Conservation (phyloP, 805 yeast species). For the Hanseniaspora clermontiae region DNA sequence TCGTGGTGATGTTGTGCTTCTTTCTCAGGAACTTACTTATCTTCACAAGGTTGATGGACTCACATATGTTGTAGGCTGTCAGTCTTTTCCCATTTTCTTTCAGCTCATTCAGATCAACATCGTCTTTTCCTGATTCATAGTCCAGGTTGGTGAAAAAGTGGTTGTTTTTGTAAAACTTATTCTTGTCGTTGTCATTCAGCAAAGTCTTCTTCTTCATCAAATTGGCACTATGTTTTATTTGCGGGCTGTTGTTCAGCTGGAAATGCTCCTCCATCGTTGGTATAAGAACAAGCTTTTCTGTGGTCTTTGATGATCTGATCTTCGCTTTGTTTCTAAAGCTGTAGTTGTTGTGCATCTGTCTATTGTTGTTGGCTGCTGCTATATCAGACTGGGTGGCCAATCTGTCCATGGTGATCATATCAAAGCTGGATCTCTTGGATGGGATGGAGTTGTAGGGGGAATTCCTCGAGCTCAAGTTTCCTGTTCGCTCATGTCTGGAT, state of each 20-base stretch:
- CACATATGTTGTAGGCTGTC: constrained; percentile 85
- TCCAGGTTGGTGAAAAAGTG: constrained; percentile 26
- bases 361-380: constrained; percentile 32
- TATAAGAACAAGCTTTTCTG: constrained; percentile 74
- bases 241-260: constrained; percentile 14
- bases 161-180: not conserved
- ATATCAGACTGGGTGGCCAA: constrained; percentile 20
- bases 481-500: not conserved
- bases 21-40: constrained; percentile 52
- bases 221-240: not conserved
- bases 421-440: constrained; percentile 8
- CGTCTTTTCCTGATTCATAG: constrained; percentile 43
- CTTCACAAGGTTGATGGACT: constrained; percentile 54
- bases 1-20: constrained; percentile 71
- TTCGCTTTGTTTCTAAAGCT: constrained; percentile 21
- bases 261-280: constrained; percentile 33
- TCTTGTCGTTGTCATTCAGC: not conserved
- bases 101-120: constrained; percentile 12
- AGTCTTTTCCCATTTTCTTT: constrained; percentile 35
- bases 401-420: constrained; percentile 15
- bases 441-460: not conserved
- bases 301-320: constrained; percentile 71
- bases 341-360: constrained; percentile 1
- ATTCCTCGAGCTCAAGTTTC: not conserved
- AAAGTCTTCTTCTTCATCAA: not conserved